phyloP scores from a whole-genome alignment of 2,329 filamentous ascomycete genomes.

The Zymoseptoria crescenta region DNA sequence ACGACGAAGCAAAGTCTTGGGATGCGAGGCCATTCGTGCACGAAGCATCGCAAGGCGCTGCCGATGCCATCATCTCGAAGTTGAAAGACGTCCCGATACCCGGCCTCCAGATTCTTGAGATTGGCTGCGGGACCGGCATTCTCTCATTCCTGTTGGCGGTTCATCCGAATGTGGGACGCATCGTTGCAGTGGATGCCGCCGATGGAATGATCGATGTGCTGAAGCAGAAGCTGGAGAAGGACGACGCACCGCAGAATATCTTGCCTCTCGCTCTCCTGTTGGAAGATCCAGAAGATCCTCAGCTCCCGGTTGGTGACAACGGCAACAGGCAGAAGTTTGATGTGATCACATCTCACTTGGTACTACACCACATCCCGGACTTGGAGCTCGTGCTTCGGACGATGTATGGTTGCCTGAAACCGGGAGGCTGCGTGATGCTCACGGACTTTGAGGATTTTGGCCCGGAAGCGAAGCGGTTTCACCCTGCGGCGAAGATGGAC shows the following conservation, averaged over 20 bases:
- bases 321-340: conserved; percentile 18
- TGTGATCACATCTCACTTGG: conserved; percentile 21
- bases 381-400: conserved; percentile 17
- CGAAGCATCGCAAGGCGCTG: conserved; percentile 16
- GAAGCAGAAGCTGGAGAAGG: conserved; percentile 14
- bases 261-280: conserved; percentile 17
- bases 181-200: conserved; percentile 21
- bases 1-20: conserved; percentile 21
- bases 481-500: conserved; percentile 18
- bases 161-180: conserved; percentile 7
- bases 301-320: conserved; percentile 10
- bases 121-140: conserved; percentile 22
- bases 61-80: conserved; percentile 12
- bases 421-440: conserved; percentile 18
- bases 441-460: conserved; percentile 24
- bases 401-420: conserved; percentile 18
- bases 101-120: conserved; percentile 17
- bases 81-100: not conserved
- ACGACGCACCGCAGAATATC: conserved; percentile 16
- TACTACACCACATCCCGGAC: conserved; percentile 22
- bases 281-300: conserved; percentile 18
- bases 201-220: conserved; percentile 23
- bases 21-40: conserved; percentile 20
- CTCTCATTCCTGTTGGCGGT: conserved; percentile 18
- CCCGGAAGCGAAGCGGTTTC: conserved; percentile 19